Conservation (phyloP, 305 asterid genomes). For the Withania somnifera region DNA sequence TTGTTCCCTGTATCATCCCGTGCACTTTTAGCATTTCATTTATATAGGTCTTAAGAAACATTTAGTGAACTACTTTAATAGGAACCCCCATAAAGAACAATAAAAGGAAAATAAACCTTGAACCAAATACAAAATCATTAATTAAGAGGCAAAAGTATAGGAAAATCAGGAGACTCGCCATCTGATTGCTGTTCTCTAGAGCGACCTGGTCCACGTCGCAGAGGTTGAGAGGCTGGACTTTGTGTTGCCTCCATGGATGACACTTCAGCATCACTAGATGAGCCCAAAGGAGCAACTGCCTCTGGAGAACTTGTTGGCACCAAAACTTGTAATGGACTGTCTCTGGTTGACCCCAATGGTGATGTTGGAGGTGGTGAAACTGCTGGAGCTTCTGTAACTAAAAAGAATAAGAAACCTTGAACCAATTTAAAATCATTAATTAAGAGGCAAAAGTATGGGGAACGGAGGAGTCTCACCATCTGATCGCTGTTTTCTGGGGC, state of each 20-base stretch:
- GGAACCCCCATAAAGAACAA: neutral
- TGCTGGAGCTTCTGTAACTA: neutral
- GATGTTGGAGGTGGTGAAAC: neutral
- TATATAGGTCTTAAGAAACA: neutral
- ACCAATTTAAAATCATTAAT: neutral
- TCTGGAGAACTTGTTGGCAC: neutral
- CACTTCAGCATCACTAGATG: too few species aligned
- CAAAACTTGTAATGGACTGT: neutral
- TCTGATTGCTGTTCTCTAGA: too few species aligned
- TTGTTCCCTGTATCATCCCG: neutral
- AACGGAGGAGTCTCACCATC: neutral
- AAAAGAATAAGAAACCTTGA: neutral
- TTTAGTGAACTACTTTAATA: neutral
- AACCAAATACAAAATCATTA: neutral
- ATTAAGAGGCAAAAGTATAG: too few species aligned
- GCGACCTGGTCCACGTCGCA: too few species aligned
- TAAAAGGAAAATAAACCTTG: neutral
- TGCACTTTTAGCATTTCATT: neutral
- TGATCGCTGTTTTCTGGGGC: neutral
- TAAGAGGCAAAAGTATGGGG: neutral
- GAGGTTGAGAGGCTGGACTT: too few species aligned
- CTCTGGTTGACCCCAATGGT: neutral
- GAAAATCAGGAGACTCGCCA: too few species aligned
- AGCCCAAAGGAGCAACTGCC: too few species aligned
- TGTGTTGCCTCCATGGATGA: too few species aligned